Evolutionary conservation across 768 basidiomycete genomes (phyloP), one percentile per base, ranked within the genome.

Genomic region (Leccinum fibrillosum): DNA sequence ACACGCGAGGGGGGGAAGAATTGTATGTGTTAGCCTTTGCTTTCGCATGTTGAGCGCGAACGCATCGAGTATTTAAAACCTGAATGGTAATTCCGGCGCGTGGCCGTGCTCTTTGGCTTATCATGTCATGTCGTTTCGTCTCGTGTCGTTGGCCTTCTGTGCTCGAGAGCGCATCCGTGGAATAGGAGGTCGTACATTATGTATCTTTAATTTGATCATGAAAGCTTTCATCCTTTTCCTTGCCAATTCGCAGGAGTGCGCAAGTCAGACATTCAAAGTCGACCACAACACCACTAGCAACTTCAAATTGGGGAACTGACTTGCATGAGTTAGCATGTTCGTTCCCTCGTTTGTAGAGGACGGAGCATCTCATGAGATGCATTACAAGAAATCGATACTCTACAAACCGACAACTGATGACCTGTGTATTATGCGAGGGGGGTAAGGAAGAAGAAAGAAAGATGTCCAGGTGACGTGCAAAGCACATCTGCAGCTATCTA

Each of bases 401-500:
- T 53, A 54, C 13, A 13, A 55, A 37, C 12, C n/a, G n/a, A 39
- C 28, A 39, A 13, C 7, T 39, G 37, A 17, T 39, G 5, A n/a
- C 28, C 10, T n/a, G 15, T 25, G n/a, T 17, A 52, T 49, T 48
- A 48, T 48, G 15, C 13, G 13, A 32, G 13, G 26, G 42, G 11
- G 26, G 26, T 11, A 37, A 23, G 32, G 12, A 8, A 32, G 2
- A 35, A 28, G 50, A 28, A 32, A 15, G n/a, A 11, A 32, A 12
- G n/a, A 21, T 30, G 26, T 48, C 49, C 21, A 4, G 32, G 21
- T 5, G 2, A 10, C 11, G 8, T 35, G 21, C 39, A 10, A 30
- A 26, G 10, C 39, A 45, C 11, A 12, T 3, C 13, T 39, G 39
- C 17, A 17, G 17, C 39, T 25, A 7, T 30, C 63, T 73, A 85